These are phyloP conservation scores for Spencermartinsiella ligniputridi DNA, from an alignment of 1,139 yeast genomes.

Conservation along the genomic window DNA sequence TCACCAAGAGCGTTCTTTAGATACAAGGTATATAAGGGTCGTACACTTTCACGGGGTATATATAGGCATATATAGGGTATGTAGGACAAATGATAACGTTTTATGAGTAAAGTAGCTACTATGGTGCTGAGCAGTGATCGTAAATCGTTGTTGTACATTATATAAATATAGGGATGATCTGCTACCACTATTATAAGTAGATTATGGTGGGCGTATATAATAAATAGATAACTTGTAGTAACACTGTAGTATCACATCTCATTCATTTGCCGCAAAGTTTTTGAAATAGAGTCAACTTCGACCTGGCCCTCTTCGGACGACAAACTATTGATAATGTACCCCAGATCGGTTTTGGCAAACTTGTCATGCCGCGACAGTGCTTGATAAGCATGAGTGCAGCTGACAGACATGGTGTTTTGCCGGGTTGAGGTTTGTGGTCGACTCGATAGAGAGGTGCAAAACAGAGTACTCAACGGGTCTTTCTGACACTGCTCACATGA, in stretches of 20 bases:
- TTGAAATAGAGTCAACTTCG: constrained; percentile 72
- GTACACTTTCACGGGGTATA: background rate
- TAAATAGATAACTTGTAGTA: too few relatives aligned
- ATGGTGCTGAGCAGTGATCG: too few relatives aligned
- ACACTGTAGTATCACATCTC: too few relatives aligned
- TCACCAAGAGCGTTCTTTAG: background rate
- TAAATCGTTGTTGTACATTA: too few relatives aligned
- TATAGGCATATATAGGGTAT: too few relatives aligned
- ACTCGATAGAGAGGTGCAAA: constrained; percentile 65
- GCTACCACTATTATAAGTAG: too few relatives aligned
- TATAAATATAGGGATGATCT: too few relatives aligned
- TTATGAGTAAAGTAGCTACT: too few relatives aligned
- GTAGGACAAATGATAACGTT: too few relatives aligned
- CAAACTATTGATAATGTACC: constrained; percentile 60
- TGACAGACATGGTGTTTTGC: constrained; percentile 45
- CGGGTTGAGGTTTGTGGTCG: constrained; percentile 14
- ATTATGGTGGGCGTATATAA: too few relatives aligned
- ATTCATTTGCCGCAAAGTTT: constrained; percentile 63
- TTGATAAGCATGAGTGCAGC: constrained; percentile 79
- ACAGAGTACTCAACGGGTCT: constrained; percentile 78
- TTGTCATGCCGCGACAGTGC: constrained; percentile 72
- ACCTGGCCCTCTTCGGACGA: constrained; percentile 70
- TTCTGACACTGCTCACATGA: constrained; percentile 70
- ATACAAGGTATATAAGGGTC: background rate
- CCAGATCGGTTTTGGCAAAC: constrained; percentile 64